These are phyloP conservation scores for Alloteropsis angusta DNA, from an alignment of 202 grass and related monocot species.

Conservation along the genomic window DNA sequence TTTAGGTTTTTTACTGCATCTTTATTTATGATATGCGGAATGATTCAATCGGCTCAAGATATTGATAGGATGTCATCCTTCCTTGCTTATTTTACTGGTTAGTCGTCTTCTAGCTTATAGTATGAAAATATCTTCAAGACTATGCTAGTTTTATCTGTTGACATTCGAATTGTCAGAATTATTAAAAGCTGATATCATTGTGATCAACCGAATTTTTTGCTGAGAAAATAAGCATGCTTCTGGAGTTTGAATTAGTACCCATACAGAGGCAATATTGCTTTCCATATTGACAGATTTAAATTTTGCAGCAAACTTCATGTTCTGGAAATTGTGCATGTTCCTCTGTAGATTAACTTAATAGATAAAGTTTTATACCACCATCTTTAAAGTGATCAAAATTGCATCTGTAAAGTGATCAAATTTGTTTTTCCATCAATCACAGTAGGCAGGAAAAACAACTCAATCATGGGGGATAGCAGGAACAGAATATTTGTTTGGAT, in stretches of 20 bases:
- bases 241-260: neutral
- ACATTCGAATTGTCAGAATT: neutral
- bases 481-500: neutral
- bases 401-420: too few relatives aligned
- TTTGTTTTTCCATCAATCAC: neutral
- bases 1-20: neutral
- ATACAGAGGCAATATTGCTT: neutral
- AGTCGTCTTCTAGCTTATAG: neutral
- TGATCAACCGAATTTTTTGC: neutral
- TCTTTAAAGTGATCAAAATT: neutral
- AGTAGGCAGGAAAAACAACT: neutral
- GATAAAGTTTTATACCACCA: neutral
- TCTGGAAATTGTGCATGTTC: neutral
- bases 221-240: neutral
- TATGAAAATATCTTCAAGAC: neutral
- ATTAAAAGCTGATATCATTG: neutral
- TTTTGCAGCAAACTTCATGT: neutral
- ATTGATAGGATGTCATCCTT: neutral
- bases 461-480: neutral
- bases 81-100: neutral
- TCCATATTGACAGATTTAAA: neutral
- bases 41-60: neutral
- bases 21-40: neutral
- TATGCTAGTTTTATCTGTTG: neutral
- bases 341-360: neutral